These are phyloP conservation scores for Helicostylum pulchrum DNA, from an alignment of 192 early-diverging fungal genomes.

Conservation along the genomic window DNA sequence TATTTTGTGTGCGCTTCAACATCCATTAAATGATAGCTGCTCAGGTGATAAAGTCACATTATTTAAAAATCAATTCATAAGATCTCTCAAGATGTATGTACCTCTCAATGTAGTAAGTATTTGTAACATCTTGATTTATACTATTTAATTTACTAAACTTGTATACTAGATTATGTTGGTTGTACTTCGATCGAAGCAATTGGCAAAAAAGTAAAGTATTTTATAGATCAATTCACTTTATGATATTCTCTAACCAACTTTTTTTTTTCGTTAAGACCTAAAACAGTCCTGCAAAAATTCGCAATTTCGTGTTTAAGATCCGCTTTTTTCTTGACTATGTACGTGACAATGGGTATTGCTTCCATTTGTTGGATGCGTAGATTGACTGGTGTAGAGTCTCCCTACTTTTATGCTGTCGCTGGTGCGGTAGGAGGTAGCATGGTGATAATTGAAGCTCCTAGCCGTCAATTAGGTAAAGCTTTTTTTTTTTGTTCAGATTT, in stretches of 20 bases:
- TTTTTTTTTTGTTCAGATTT: neutral
- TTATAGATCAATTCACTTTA: neutral
- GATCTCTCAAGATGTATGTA: constrained; percentile 57
- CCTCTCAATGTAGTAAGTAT: constrained; percentile 57
- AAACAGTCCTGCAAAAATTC: constrained; percentile 42
- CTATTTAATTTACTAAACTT: neutral
- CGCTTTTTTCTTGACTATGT: constrained; percentile 55
- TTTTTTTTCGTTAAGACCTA: constrained; percentile 28
- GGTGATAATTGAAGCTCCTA: constrained; percentile 58
- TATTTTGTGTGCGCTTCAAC: constrained; percentile 57
- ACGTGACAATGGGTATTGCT: constrained; percentile 48
- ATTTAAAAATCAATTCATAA: constrained; percentile 45
- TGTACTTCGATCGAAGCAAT: constrained; percentile 34
- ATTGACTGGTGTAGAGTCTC: constrained; percentile 43
- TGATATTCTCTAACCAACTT: too few relatives aligned
- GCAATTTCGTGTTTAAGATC: constrained; percentile 54
- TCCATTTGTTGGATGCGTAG: constrained; percentile 54
- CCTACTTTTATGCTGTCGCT: constrained; percentile 46
- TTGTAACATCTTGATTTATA: too few relatives aligned
- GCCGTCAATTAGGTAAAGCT: constrained; percentile 47
- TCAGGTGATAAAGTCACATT: constrained; percentile 35
- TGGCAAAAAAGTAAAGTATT: constrained; percentile 31
- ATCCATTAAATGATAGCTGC: constrained; percentile 57
- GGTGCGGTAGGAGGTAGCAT: constrained; percentile 57
- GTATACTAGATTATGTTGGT: constrained; percentile 42